Base-by-base conservation (phyloP, 2,329 filamentous ascomycete genomes). In the Didymella lethalis region DNA sequence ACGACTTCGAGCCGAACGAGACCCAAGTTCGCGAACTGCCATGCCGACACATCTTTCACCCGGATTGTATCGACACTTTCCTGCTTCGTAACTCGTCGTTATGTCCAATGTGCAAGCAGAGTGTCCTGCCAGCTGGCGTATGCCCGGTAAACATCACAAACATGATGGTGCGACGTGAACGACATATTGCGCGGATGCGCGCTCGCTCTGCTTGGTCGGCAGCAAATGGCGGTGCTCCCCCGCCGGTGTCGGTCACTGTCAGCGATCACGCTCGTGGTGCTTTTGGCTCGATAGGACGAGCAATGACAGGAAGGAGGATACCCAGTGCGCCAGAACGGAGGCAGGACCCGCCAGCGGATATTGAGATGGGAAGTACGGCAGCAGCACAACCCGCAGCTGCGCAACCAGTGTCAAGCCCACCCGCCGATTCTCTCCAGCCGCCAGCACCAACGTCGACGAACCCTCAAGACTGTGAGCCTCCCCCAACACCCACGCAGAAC, bases 1-100 rank as follows among this genome's bases (percentile, higher is more conserved):
- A 92, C 54, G 87, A 91, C 59, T 98, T 92, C 70, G 84, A 90
- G 28, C 84, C 87, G 16, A 85, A 86, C 36, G 79, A 83, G 18
- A 90, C 91, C 0, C 85, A 88, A 20, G 93, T 98, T 54, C 90
- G 93, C 54, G 91, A 97, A 77, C 82, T 98, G 2, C 88, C 92
- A 0, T 99, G 95, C 68, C 88, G 90, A 0, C 95, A 99, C 74
- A 94, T 98, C 56, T 99, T 93, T 77, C 94, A 99, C 66, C 90
- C 91, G 0, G 89, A 91, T 64, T 99, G 95, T 71, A 93, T 98
- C 64, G 93, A 98, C 71, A 85, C 88, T 23, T 97, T 95, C 69
- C 82, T 98, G 12, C 83, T 85, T 43, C 84, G 88, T 54, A 89
- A 90, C 72, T 96, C 91, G 72, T 96, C 91, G 18, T 83, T 97